Evolutionary conservation across 805 yeast species (phyloP), one percentile per base, ranked within the genome.

Genomic region (Candida khao-thaluensis): DNA sequence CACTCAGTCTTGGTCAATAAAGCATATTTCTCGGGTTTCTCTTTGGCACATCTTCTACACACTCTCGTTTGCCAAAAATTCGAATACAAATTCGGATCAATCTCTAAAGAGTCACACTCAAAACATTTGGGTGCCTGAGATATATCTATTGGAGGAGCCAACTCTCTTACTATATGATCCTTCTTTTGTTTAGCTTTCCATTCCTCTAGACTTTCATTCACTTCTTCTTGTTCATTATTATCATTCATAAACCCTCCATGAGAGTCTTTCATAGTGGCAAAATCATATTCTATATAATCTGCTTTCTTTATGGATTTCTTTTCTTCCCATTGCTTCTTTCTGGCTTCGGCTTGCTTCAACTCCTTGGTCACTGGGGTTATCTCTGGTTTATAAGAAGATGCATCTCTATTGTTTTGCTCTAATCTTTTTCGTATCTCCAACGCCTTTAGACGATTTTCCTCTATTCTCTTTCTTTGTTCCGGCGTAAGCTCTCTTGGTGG

Each of bases 1-100:
- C 96, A 89, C 62, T 93, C 99, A 0, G 99, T 93, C 62, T 93
- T 93, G 6, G 99, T 93, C 37, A 93, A 63, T 15, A 93, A 61
- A 0, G 98, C 78, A 58, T 91, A 93, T 54, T 93, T 93, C 27
- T 93, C 96, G 0, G 96, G 96, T 16, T 64, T 62, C 42, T 72
- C 71, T 50, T 77, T 78, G 23, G 78, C 79, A 60, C 99, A 93
- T 37, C 74, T 69, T 36, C 82, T 76, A 59, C 99, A 93, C 7
- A 90, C 96, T 10, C 86, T 69, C 1, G 64, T 62, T 20, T 82
- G 66, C 12, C 71, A 68, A 64, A 90, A 93, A n/a, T 79, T 77
- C 8, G 82, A 74, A 52, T 66, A 76, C 28, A 88, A 54, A 37
- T 85, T 75, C 34, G 79, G 80, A 54, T 93, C 96, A 38, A 93